These are phyloP conservation scores for Beauveria pseudobassiana DNA, from an alignment of 2,329 filamentous ascomycete species.

Conservation along the genomic window DNA sequence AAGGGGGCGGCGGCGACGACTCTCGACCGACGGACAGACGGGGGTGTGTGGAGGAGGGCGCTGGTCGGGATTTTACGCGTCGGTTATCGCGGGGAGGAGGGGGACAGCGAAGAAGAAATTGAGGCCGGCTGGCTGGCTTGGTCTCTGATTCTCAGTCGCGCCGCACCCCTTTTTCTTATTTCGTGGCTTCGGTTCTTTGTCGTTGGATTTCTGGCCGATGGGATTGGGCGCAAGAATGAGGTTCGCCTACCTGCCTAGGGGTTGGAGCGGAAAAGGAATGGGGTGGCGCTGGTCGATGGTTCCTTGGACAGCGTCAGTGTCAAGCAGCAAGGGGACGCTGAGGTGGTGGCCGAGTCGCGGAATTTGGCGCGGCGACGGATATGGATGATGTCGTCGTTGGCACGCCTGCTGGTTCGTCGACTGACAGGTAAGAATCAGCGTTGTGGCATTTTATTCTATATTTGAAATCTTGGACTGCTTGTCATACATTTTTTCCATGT, in stretches of 20 bases:
- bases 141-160: background rate
- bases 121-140: background rate
- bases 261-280: conserved; percentile 1
- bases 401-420: background rate
- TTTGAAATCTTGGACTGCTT: background rate
- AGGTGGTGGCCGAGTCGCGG: background rate
- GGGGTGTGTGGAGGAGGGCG: too few relatives aligned
- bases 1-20: background rate
- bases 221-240: background rate
- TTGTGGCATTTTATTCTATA: background rate
- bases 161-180: background rate
- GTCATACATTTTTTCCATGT: background rate
- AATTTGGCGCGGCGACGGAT: background rate
- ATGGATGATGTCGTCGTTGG: background rate
- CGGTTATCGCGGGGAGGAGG: background rate
- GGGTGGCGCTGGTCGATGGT: background rate
- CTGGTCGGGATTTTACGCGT: background rate
- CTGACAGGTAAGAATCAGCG: background rate
- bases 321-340: background rate
- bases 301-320: background rate
- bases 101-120: background rate
- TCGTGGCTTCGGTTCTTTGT: background rate
- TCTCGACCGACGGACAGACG: background rate
- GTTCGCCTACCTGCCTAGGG: background rate
- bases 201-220: background rate